Evolutionary conservation across 164 flowering plant species (phyloP), one percentile per base, ranked within the genome.

Genomic region (Vitis cinerea): DNA sequence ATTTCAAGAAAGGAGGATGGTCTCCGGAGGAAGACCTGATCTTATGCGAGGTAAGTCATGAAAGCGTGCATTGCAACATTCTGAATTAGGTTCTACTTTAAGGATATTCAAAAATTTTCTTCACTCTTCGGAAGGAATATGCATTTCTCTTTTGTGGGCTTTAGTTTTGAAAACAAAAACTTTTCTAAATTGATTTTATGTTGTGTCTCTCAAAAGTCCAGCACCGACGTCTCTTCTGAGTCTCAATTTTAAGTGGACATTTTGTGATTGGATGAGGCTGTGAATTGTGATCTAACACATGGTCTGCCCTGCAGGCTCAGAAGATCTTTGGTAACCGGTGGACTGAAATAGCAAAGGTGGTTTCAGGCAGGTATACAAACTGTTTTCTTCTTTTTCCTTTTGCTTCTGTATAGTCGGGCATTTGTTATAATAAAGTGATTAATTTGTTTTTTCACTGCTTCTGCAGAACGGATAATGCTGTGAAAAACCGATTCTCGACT

Each of bases 301-400:
- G 30, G 14, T 73, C 12, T 73, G 52, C 53, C 75, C 50, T 83
- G 76, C 93, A 94, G 99, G 97, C 99, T 49, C 99, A 94, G 69
- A 88, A 81, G 80, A 82, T 94, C 64, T 94, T 83, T 82, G 99
- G 99, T 23, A 94, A 94, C 76, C 85, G 92, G 75, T 94, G 99
- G 97, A 94, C 99, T 67, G 99, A 92, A 74, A 94, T 94, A 66
- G 97, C 99, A 16, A 94, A 94, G 83, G 97, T 94, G 77, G 99
- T 94, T 68, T 89, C 99, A 66, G 99, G 99, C 84, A 92, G 99
- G 99, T 94, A 84, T 55, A 73, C n/a, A 50, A 61, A 51, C 15
- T 55, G 15, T 8, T 49, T 12, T 66, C 14, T 50, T 29, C 56
- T 56, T 51, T 58, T 52, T 54, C 37, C 17, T 9, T 31, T 16